Conservation (phyloP, 495 filamentous ascomycete species). For the Aspergillus conjunctus region DNA sequence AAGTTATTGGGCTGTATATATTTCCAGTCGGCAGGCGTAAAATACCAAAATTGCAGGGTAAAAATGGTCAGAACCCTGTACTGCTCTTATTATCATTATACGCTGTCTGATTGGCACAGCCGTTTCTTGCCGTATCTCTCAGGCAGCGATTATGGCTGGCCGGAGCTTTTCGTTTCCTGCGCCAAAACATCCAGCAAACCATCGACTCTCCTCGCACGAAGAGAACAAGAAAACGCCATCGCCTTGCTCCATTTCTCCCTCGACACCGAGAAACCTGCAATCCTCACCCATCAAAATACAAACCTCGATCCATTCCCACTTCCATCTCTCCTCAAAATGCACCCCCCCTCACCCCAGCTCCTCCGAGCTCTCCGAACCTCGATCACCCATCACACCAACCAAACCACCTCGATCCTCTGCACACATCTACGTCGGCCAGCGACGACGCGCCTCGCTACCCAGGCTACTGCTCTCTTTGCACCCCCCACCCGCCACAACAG, state of each 20-base stretch:
- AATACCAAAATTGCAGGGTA: too few relatives aligned
- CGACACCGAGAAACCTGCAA: too few relatives aligned
- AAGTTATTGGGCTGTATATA: too few relatives aligned
- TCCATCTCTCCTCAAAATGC: slow-evolving; percentile 30
- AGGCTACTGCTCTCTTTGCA: slow-evolving; percentile 15
- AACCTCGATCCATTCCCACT: not conserved
- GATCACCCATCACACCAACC: slow-evolving; percentile 21
- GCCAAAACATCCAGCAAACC: too few relatives aligned
- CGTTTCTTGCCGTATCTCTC: not conserved
- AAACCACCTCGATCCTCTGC: slow-evolving; percentile 21
- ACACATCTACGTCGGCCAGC: slow-evolving; percentile 19
- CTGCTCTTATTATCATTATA: not conserved
- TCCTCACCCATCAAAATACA: not conserved
- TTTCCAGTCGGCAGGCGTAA: too few relatives aligned
- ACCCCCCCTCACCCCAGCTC: slow-evolving; percentile 48
- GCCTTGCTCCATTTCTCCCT: not conserved
- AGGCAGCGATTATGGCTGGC: not conserved
- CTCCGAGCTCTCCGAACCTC: slow-evolving; percentile 47
- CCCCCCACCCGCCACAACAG: slow-evolving; percentile 39
- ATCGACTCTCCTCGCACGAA: not conserved
- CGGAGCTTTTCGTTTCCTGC: too few relatives aligned
- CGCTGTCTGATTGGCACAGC: not conserved
- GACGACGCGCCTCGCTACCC: slow-evolving; percentile 13
- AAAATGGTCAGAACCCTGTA: too few relatives aligned
- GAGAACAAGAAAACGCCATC: not conserved